Base-by-base conservation (phyloP, 768 basidiomycete species). In the Agaricus blazei region DNA sequence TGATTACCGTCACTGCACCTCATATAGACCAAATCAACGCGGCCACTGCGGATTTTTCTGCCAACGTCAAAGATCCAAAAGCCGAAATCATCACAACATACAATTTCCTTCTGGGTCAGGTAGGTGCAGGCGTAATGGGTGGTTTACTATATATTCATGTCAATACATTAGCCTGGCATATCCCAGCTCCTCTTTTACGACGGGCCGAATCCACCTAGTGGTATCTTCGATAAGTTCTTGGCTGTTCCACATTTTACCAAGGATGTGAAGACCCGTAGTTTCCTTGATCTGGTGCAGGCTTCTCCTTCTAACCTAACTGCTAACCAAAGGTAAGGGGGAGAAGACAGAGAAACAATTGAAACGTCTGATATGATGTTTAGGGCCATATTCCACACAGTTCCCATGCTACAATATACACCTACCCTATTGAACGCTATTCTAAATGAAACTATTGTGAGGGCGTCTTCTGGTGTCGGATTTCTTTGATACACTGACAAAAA, bases 121-220 rank as follows among this genome's bases (percentile, higher is more conserved):
- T 47, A 52, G 48, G 48, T 46, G 12, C 27, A 11, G 24, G 15
- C 19, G 24, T 40, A 23, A 24, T 15, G 2, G 7, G 14, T n/a
- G 14, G 9, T 40, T 41, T 29, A 19, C 24, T n/a, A 36, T 28
- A 14, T 26, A 27, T 26, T 46, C 7, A 29, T 23, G 19, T 23
- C 3, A 7, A 31, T 4, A 38, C 4, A 11, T 24, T 24, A 58
- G 54, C 50, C 57, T 42, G 43, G 57, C n/a, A 52, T 72, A 11
- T 60, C 58, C 8, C 63, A 67, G 5, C 40, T 81, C 2, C 51
- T 85, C n/a, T 88, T 87, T 65, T 87, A 87, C 61, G 79, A 87
- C 58, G 78, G 56, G 0, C 83, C 84, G 14, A 68, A 62, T 0
- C 74, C 74, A 1, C 81, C 80, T 0, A 48, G 58, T 0, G 80